Evolutionary conservation across 2,329 filamentous ascomycete genomes (phyloP).

Genomic region (Neonectria punicea): DNA sequence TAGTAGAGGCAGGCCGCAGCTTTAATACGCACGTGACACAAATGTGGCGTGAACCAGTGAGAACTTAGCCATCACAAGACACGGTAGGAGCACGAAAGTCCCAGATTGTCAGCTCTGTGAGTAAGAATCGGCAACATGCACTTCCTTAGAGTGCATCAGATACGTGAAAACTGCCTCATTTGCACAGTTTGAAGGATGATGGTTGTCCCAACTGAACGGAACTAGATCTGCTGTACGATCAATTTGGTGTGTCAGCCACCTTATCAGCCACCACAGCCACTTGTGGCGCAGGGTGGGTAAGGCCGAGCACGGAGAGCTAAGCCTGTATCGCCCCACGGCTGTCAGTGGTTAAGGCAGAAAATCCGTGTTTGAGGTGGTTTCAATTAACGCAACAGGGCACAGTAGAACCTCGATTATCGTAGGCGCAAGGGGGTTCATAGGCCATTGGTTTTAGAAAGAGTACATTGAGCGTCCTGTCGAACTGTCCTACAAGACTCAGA

Average conservation of each 20-base stretch:
- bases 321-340: neutral
- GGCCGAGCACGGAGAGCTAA: neutral
- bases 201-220: neutral
- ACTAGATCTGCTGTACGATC: neutral
- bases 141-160: neutral
- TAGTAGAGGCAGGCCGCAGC: neutral
- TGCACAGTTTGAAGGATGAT: neutral
- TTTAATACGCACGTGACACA: neutral
- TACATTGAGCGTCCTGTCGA: neutral
- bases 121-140: no score
- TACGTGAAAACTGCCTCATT: neutral
- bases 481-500: neutral
- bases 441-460: accelerated
- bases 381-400: neutral
- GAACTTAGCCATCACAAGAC: neutral
- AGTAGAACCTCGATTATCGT: neutral
- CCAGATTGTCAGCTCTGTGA: neutral
- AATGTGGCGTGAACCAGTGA: neutral
- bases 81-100: neutral
- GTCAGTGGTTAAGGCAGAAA: neutral
- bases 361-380: neutral
- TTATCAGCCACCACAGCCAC: neutral
- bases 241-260: neutral
- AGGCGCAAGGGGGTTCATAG: neutral
- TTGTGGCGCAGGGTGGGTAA: neutral